phyloP scores from a whole-genome alignment of 1,284 basidiomycete genomes.

The Apiotrichum porosum region DNA sequence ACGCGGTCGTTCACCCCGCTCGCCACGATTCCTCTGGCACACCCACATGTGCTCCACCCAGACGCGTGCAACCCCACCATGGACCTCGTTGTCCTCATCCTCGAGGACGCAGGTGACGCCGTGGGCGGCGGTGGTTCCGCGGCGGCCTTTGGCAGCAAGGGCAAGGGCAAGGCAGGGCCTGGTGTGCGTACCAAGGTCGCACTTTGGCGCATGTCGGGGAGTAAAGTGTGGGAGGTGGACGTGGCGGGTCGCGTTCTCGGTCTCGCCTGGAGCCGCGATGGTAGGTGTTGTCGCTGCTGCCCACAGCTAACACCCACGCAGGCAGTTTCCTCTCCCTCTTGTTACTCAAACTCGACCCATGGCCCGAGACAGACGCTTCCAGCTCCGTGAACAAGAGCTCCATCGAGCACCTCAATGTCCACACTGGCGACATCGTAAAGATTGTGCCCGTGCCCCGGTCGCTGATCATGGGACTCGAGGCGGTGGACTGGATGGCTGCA shows the following conservation, averaged over 20 bases:
- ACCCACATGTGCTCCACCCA: conserved; percentile 31
- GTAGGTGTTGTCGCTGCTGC: conserved; percentile 17
- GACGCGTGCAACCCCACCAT: conserved; percentile 41
- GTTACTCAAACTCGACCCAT: conserved; percentile 7
- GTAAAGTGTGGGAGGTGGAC: conserved; percentile 39
- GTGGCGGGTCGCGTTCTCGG: conserved; percentile 27
- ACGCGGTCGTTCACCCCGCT: conserved; percentile 32
- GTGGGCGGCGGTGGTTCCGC: neutral
- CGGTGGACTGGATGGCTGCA: neutral
- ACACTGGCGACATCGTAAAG: conserved; percentile 30
- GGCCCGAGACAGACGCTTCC: neutral
- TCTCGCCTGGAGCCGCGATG: conserved; percentile 41
- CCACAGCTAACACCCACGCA: conserved; percentile 6
- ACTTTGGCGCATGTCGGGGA: conserved; percentile 38
- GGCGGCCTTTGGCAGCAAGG: neutral
- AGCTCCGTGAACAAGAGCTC: neutral
- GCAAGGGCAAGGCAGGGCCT: conserved; percentile 19
- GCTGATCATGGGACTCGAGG: conserved; percentile 4
- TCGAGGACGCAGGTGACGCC: conserved; percentile 2
- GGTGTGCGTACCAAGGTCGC: conserved; percentile 14
- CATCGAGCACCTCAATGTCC: conserved; percentile 36
- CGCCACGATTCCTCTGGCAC: conserved; percentile 21
- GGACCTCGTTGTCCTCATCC: conserved; percentile 39
- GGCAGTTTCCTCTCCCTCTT: conserved; percentile 34
- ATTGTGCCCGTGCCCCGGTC: conserved; percentile 6